Conservation (phyloP, 345 rosid species). For the Eucalyptus fibrosa region DNA sequence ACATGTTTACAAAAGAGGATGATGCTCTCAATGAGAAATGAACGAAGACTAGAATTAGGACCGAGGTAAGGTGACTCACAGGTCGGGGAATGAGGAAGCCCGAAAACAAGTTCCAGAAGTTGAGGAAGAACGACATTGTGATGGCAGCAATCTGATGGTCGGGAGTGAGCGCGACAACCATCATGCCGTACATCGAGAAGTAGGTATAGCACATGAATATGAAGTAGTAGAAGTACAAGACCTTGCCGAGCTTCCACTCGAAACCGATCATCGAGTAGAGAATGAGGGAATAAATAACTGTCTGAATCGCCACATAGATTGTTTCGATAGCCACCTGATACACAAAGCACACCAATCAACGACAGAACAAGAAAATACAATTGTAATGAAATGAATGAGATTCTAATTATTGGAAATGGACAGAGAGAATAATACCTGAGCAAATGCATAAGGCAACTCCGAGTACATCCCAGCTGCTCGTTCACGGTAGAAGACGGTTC, state of each 20-base stretch:
- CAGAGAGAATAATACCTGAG: conserved; percentile 3
- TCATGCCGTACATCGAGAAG: conserved; percentile 37
- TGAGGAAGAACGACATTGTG: conserved; percentile 22
- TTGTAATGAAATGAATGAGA: neutral
- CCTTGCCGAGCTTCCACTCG: conserved; percentile 10
- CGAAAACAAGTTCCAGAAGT: conserved; percentile 34
- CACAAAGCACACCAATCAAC: neutral
- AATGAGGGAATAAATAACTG: conserved; percentile 4
- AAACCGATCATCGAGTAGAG: conserved; percentile 25
- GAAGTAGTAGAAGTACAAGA: conserved; percentile 27
- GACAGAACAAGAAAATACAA: neutral
- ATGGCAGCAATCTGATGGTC: conserved; percentile 23
- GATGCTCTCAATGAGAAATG: neutral
- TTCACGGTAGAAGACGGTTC: conserved; percentile 34
- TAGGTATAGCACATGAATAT: conserved; percentile 25
- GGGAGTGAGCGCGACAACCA: conserved; percentile 27
- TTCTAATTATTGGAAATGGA: neutral
- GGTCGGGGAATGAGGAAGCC: conserved; percentile 28
- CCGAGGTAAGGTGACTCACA: neutral
- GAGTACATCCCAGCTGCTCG: conserved; percentile 43
- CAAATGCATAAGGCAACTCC: conserved; percentile 28
- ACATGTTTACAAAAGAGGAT: neutral
- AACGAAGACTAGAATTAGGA: neutral
- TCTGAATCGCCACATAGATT: conserved; percentile 17
- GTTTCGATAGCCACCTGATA: conserved; percentile 28